Percentiles rank a stretch among this genome's conserved stretches.
Evolutionary conservation across 768 basidiomycete genomes (phyloP).

Genomic region (Suillus hirtellus): DNA sequence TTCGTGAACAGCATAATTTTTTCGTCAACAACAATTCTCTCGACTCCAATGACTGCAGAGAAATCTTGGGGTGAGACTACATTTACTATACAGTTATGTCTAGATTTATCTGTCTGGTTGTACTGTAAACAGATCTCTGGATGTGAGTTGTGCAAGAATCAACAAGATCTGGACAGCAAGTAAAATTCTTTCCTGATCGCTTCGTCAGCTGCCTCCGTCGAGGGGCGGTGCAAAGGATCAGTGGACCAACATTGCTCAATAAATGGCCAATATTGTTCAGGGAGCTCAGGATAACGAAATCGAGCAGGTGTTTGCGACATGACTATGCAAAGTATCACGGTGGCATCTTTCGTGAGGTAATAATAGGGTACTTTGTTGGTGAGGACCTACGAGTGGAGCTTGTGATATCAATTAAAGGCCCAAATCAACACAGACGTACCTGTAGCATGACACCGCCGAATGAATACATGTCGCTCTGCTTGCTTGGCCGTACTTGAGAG

Average conservation of each 20-base stretch:
- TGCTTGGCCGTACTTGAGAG: background rate
- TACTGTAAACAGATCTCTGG: background rate
- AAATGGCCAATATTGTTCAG: constrained; percentile 25
- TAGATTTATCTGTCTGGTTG: background rate
- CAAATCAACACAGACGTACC: constrained; percentile 21
- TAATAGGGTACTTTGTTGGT: constrained; percentile 24
- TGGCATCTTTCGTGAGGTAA: constrained; percentile 19
- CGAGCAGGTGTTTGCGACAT: constrained; percentile 18
- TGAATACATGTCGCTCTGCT: constrained; percentile 42
- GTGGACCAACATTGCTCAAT: constrained; percentile 31
- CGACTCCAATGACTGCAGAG: too few relatives aligned
- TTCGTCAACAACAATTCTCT: too few relatives aligned
- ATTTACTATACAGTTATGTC: background rate
- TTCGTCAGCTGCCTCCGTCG: background rate
- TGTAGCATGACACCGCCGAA: constrained; percentile 38
- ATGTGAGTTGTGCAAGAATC: background rate
- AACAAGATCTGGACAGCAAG: background rate
- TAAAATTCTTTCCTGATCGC: background rate
- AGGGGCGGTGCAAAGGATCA: constrained; percentile 10
- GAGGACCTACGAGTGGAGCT: background rate
- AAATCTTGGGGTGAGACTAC: too few relatives aligned
- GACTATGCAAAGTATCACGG: constrained; percentile 13
- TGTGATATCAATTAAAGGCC: background rate
- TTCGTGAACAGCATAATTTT: too few relatives aligned
- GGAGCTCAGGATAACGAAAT: constrained; percentile 9